Evolutionary conservation across 2,329 filamentous ascomycete genomes (phyloP), one percentile per base, ranked within the genome.

Genomic region (Colletotrichum sp.): DNA sequence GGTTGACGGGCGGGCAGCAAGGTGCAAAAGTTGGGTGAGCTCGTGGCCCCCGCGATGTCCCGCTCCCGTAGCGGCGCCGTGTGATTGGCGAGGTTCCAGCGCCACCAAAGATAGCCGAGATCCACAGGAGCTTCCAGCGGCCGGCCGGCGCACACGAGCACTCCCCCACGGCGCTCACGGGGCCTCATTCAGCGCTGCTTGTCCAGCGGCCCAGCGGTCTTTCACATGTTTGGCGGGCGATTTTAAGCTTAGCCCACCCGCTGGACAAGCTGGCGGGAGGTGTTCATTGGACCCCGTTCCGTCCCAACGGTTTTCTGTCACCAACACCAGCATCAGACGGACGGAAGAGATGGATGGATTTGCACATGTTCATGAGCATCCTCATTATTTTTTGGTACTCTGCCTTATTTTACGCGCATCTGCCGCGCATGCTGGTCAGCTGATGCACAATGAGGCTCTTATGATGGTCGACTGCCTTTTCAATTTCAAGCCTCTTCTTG

Each of bases 61-160:
- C 70, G 70, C 74, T 39, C 28, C 74, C 64, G 70, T 66, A 76
- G 71, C 74, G 65, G 74, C 49, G 70, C 74, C 65, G 74, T 15
- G 32, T 76, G 74, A 76, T 76, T 76, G 74, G 74, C 70, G 70
- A 69, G 70, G 74, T 76, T 76, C 70, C 70, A 76, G 65, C 64
- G 74, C 74, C 74, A 76, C 57, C 52, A 64, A 28, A 36, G 74
- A 74, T 76, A 76, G 64, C 74, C 74, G 74, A 76, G 70, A 76
- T 49, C 74, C 74, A 76, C 74, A 34, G 21, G 44, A 74, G 70
- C 74, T 65, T 52, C 64, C 74, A 76, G 74, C 70, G 64, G 71
- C 65, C 70, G 74, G 71, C 62, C 74, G 70, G 64, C 59, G 70
- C 64, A 57, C 62, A 52, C 44, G n/a, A 52, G 44, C 44, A 21